Evolutionary conservation across 164 flowering plant species (phyloP).

Genomic region (Vitis riparia): DNA sequence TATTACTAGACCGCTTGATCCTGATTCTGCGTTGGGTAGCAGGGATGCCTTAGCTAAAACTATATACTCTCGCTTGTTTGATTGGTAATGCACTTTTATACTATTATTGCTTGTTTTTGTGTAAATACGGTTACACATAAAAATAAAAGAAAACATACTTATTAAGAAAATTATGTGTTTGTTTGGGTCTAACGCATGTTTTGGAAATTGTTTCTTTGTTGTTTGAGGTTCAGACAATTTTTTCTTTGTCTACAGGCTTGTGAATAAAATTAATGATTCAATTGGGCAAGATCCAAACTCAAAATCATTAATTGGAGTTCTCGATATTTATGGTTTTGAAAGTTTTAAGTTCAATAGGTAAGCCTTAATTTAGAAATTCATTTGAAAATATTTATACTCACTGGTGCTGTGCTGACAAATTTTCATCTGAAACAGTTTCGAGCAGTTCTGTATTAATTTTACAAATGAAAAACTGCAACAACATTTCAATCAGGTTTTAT

Average conservation of each 20-base stretch:
- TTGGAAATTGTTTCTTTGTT: not conserved
- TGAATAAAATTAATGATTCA: slow-evolving; percentile 85
- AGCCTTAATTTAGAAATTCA: not conserved
- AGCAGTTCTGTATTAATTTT: slow-evolving; percentile 30
- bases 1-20: slow-evolving; percentile 95
- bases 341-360: slow-evolving; percentile 96
- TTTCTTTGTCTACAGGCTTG: slow-evolving; percentile 60
- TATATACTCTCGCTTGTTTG: slow-evolving; percentile 89
- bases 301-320: slow-evolving; percentile 88
- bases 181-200: not conserved
- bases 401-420: slow-evolving; percentile 2
- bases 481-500: slow-evolving; percentile 14
- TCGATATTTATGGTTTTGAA: slow-evolving; percentile 98
- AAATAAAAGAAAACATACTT: not conserved
- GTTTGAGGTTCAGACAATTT: slow-evolving; percentile 1
- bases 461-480: slow-evolving; percentile 20
- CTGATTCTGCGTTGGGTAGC: slow-evolving; percentile 79
- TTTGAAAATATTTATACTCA: not conserved
- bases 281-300: slow-evolving; percentile 99
- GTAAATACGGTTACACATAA: too few species aligned
- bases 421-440: slow-evolving; percentile 27
- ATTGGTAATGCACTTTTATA: slow-evolving; percentile 55
- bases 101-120: too few species aligned
- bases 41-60: slow-evolving; percentile 98
- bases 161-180: not conserved